phyloP scores from a whole-genome alignment of 202 grass and related monocot genomes.

The Bolboschoenoplectus hybrid region DNA sequence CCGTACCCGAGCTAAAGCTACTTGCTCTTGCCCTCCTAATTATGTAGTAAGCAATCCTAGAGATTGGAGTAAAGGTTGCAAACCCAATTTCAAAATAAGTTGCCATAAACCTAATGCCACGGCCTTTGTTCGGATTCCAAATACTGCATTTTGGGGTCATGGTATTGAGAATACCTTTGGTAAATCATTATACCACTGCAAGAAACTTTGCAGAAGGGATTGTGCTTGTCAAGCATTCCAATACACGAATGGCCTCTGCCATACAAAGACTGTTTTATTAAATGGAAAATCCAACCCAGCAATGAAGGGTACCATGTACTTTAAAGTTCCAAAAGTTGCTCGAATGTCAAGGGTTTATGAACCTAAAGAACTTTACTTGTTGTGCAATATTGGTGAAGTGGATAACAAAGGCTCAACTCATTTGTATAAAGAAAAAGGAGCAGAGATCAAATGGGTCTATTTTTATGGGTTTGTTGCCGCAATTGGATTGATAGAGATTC shows the following conservation, averaged over 20 bases:
- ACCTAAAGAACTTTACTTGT: slow-evolving; percentile 37
- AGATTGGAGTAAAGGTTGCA: slow-evolving; percentile 55
- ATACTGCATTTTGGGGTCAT: slow-evolving; percentile 51
- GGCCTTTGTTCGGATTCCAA: slow-evolving; percentile 40
- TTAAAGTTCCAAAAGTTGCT: slow-evolving; percentile 48
- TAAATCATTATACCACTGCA: slow-evolving; percentile 45
- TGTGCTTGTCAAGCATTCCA: slow-evolving; percentile 45
- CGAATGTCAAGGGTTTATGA: slow-evolving; percentile 1
- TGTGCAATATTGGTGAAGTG: neutral
- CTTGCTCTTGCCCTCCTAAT: slow-evolving; percentile 49
- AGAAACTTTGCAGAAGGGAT: slow-evolving; percentile 45
- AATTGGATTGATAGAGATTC: slow-evolving; percentile 49
- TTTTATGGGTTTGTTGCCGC: slow-evolving; percentile 53
- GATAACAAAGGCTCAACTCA: neutral
- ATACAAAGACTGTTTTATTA: slow-evolving; percentile 43
- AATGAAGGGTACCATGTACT: slow-evolving; percentile 14
- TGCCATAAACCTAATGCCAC: slow-evolving; percentile 35
- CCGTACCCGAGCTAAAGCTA: neutral
- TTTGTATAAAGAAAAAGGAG: neutral
- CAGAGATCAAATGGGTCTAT: slow-evolving; percentile 41
- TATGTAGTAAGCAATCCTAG: slow-evolving; percentile 40
- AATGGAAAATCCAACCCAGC: slow-evolving; percentile 22
- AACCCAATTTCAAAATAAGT: slow-evolving; percentile 33
- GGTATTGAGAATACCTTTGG: neutral
- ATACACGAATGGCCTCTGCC: slow-evolving; percentile 42